phyloP scores from a whole-genome alignment of 768 basidiomycete species.

The Fomitopsis pulvina region DNA sequence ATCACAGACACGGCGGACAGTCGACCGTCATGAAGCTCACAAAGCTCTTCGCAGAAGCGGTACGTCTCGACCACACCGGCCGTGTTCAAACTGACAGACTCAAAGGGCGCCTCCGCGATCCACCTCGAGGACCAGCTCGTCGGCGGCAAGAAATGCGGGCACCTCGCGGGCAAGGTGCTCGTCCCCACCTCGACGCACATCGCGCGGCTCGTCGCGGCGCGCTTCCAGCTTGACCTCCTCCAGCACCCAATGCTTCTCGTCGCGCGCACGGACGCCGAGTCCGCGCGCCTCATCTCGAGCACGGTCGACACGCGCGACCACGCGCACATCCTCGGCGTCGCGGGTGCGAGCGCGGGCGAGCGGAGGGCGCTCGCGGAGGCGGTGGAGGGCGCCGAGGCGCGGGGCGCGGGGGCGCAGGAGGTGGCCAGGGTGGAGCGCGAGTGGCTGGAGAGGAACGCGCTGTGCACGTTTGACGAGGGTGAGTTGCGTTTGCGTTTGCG shows the following conservation, averaged over 20 bases:
- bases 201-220: slow-evolving; percentile 75
- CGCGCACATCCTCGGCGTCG: slow-evolving; percentile 65
- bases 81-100: background rate
- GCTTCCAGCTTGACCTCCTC: slow-evolving; percentile 88
- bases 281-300: slow-evolving; percentile 75
- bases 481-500: slow-evolving; percentile 8
- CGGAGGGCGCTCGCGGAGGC: slow-evolving; percentile 57
- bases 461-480: slow-evolving; percentile 87
- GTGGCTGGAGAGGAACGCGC: slow-evolving; percentile 62
- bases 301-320: slow-evolving; percentile 82
- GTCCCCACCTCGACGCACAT: slow-evolving; percentile 87
- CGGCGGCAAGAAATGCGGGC: slow-evolving; percentile 94
- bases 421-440: slow-evolving; percentile 67
- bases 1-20: slow-evolving; percentile 80
- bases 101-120: slow-evolving; percentile 77
- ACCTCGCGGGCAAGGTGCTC: slow-evolving; percentile 87
- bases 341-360: slow-evolving; percentile 30
- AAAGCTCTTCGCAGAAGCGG: slow-evolving; percentile 92
- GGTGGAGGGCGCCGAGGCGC: slow-evolving; percentile 58
- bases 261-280: slow-evolving; percentile 89
- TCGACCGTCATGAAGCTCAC: slow-evolving; percentile 92
- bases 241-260: slow-evolving; percentile 85
- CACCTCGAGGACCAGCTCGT: slow-evolving; percentile 94
- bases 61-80: slow-evolving; percentile 23
- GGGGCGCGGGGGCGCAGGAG: slow-evolving; percentile 58